Percentiles rank a stretch among this genome's conserved stretches.
Evolutionary conservation across 164 flowering plant species (phyloP).

Genomic region (Brasenia schreberi): DNA sequence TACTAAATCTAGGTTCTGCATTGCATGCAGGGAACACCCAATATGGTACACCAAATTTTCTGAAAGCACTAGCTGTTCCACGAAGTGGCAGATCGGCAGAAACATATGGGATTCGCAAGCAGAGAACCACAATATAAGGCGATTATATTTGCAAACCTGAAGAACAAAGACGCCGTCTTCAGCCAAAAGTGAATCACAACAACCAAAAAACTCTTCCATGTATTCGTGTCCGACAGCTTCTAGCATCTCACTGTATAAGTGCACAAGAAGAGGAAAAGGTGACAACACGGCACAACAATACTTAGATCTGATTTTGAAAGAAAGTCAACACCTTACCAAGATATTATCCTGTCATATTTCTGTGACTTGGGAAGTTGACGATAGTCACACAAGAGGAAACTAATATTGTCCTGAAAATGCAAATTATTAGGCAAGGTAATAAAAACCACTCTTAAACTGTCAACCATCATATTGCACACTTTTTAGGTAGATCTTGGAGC

Average conservation of each 20-base stretch:
- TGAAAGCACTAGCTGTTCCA: too few relatives aligned
- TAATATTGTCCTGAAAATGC: constrained; percentile 46
- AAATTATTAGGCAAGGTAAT: not conserved
- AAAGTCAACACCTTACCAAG: constrained; percentile 31
- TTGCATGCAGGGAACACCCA: too few relatives aligned
- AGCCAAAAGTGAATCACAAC: constrained; percentile 67
- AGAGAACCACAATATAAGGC: not conserved
- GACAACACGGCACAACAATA: not conserved
- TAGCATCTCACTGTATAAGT: constrained; percentile 67
- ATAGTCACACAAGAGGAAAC: constrained; percentile 69
- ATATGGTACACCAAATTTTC: too few relatives aligned
- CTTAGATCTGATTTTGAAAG: not conserved
- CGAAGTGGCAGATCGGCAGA: too few relatives aligned
- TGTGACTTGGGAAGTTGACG: constrained; percentile 43
- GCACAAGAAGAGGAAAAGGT: not conserved
- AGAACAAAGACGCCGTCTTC: constrained; percentile 72
- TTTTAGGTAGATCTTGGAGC: too few relatives aligned
- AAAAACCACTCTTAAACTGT: too few relatives aligned
- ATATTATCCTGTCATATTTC: constrained; percentile 76
- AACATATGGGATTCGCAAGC: not conserved
- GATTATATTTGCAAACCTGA: constrained; percentile 35
- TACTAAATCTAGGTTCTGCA: too few relatives aligned
- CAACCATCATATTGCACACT: too few relatives aligned
- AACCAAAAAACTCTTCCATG: constrained; percentile 66
- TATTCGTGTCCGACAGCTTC: constrained; percentile 88